Evolutionary conservation across 768 basidiomycete species (phyloP).

Genomic region (Termitomyces sp.): DNA sequence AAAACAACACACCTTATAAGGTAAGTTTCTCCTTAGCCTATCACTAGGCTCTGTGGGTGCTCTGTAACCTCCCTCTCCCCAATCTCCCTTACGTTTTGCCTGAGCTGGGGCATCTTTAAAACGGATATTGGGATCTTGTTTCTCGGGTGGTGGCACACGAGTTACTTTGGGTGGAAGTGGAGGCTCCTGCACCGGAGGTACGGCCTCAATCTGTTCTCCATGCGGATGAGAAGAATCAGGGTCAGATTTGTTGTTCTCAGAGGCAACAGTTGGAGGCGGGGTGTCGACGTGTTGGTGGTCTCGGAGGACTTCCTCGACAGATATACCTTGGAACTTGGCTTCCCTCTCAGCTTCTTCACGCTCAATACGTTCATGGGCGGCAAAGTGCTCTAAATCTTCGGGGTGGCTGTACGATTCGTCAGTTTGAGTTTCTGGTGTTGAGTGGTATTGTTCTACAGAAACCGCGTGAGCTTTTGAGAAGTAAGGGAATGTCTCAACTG

Average conservation of each 20-base stretch:
- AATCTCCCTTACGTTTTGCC: constrained; percentile 51
- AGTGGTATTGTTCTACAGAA: constrained; percentile 80
- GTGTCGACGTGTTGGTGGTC: constrained; percentile 36
- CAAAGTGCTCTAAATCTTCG: constrained; percentile 91
- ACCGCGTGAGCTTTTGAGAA: background rate
- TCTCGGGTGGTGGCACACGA: constrained; percentile 58
- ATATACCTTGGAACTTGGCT: constrained; percentile 77
- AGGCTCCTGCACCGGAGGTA: constrained; percentile 19
- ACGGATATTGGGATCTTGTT: constrained; percentile 59
- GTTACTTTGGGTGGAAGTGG: constrained; percentile 45
- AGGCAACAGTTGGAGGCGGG: constrained; percentile 5
- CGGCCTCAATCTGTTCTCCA: constrained; percentile 24
- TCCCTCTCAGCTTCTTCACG: constrained; percentile 77
- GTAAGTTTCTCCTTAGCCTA: constrained; percentile 76
- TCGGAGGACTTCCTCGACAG: constrained; percentile 62
- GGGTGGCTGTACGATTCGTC: constrained; percentile 93
- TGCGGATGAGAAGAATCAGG: constrained; percentile 24
- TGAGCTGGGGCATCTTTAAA: constrained; percentile 52
- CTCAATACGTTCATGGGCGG: constrained; percentile 84
- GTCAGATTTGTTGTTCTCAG: constrained; percentile 5
- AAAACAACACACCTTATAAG: constrained; percentile 69
- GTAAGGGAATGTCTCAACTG: background rate
- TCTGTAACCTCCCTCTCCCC: constrained; percentile 71
- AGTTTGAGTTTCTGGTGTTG: constrained; percentile 95
- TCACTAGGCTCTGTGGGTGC: constrained; percentile 70